These are phyloP conservation scores for Jaminaea rosea DNA, from an alignment of 1,284 basidiomycete genomes.

Conservation along the genomic window DNA sequence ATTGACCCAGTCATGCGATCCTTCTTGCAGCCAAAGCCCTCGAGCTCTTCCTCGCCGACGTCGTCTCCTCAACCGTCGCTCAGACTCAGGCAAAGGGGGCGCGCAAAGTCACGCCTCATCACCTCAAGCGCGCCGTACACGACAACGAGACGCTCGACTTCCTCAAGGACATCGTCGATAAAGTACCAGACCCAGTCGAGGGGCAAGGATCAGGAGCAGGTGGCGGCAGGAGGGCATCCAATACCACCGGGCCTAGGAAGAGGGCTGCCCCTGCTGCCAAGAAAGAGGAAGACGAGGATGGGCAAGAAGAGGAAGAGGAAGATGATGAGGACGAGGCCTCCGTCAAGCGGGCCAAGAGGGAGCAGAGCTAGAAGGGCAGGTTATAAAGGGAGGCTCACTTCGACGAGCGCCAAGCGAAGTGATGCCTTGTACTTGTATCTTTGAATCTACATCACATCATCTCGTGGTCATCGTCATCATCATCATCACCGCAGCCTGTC, in stretches of 20 bases:
- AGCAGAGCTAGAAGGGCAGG: no score
- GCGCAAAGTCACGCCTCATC: constrained; percentile 85
- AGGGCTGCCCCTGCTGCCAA: background rate
- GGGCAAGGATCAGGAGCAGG: background rate
- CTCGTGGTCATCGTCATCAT: no score
- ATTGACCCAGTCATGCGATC: background rate
- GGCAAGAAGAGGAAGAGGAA: background rate
- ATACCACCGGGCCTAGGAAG: background rate
- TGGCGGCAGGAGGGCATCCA: background rate
- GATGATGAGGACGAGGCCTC: background rate
- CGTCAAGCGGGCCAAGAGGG: background rate
- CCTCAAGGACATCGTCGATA: constrained; percentile 84
- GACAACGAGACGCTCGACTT: constrained; percentile 87
- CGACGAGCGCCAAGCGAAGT: no score
- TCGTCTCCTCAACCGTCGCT: constrained; percentile 74
- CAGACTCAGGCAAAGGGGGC: constrained; percentile 72
- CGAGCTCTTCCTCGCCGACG: constrained; percentile 80
- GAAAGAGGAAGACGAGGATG: background rate
- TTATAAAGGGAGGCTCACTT: no score
- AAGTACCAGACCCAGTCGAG: constrained; percentile 72
- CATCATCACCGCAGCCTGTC: no score
- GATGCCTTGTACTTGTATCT: no score
- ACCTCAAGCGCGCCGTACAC: constrained; percentile 87
- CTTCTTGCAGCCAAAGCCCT: constrained; percentile 72
- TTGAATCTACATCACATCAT: no score